Evolutionary conservation across 768 basidiomycete genomes (phyloP), one percentile per base, ranked within the genome.

Genomic region (Suillus subaureus): DNA sequence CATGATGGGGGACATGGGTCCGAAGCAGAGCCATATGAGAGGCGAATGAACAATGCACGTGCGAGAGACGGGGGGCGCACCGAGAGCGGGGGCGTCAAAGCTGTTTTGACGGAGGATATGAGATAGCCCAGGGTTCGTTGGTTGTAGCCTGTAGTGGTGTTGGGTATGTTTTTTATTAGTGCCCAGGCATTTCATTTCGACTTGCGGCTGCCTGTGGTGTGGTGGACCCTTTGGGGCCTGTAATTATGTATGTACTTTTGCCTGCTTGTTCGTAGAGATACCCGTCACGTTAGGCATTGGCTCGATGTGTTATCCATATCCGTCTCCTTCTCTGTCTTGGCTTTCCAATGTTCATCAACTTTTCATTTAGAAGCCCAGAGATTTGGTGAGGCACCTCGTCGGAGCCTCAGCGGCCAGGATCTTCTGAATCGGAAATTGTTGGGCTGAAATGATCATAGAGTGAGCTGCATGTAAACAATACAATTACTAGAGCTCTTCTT

Each of bases 41-140:
- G 71, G 65, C 81, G 89, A 78, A 91, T 93, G 90, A 88, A 91
- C 72, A 88, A 84, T 4, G 84, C 88, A 33, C 84, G 89, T 49
- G 92, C 88, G 57, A 82, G 91, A 64, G 90, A 93, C 75, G 92
- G 92, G 3, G 92, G 92, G 45, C 81, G 92, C 70, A 94, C 92
- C 67, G 90, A 92, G 79, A 94, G 92, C 71, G 92, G 92, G 2
- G 92, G 92, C n/a, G 90, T 94, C 37, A 89, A 87, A 71, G 92
- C 89, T 13, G 82, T 93, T 56, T 75, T 89, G 73, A 83, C 85
- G 69, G 79, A 84, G 69, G 77, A 75, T 33, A 65, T 65, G 40
- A 55, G 55, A 63, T 67, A 42, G 42, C 37, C 37, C 54, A 37
- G 26, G 65, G 67, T 54, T 61, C 57, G 65, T 62, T 70, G 33